Base-by-base conservation (phyloP, 129 eudicot genomes). In the Silybum marianum region DNA sequence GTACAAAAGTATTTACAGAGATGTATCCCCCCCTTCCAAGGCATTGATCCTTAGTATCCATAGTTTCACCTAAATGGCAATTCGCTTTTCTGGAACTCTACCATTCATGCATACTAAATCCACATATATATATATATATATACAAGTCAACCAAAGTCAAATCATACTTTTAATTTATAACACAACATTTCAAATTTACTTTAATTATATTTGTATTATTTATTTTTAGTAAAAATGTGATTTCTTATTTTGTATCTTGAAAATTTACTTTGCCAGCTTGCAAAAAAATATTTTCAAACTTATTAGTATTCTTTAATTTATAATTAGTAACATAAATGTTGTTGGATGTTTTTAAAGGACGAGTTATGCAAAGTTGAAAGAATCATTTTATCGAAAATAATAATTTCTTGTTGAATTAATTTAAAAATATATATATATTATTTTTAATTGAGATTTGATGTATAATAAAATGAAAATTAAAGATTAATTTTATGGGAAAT, bases 31-130 rank as follows among this genome's bases (percentile, higher is more conserved):
- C 70, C 70, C 30, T 72, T 83, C 30, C 83, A 83, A 83, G 86
- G 75, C 39, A 83, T 72, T 83, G 86, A 83, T 83, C 75, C 30
- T 65, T 78, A 30, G 79, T 5, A 83, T 83, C 86, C 28, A 72
- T 38, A 21, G 65, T 83, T 83, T 65, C 86, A 83, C 79, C 78
- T 28, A 83, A 83, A 83, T 78, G 78, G 86, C 75, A 78, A 72
- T 77, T 77, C 6, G 40, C 74, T 71, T 71, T 77, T 77, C 68
- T 58, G 82, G 23, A 77, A 78, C 70, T 72, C 75, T 60, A 83
- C 74, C 79, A 66, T 78, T 63, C 62, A 28, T 77, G 75, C 70
- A 71, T 78, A 34, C 83, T 83, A 83, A 72, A 71, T 14, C 86
- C 48, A 78, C 39, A n/a, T 62, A 32, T 26, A 46, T 62, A 58